These are phyloP conservation scores for Blepharisma stoltei DNA, from an alignment of 73 alveolate genomes.

Conservation along the genomic window DNA sequence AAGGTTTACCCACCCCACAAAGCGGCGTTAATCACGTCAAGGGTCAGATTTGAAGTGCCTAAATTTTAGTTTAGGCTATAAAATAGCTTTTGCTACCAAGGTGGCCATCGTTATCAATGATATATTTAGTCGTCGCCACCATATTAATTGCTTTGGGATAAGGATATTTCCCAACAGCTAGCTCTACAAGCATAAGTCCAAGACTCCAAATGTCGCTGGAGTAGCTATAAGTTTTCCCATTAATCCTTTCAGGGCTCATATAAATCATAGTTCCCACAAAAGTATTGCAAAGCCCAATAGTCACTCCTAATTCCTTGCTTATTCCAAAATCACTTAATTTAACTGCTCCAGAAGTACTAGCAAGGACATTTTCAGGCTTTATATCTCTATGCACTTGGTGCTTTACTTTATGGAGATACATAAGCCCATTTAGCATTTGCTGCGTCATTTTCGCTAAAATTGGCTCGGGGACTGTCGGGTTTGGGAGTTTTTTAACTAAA, in stretches of 20 bases:
- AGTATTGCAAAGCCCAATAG: conserved; percentile 72
- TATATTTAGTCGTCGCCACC: too few species aligned
- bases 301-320: conserved; percentile 70
- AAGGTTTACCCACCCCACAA: too few species aligned
- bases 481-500: conserved; percentile 58
- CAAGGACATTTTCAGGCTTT: conserved; percentile 94
- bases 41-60: too few species aligned
- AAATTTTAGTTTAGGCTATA: too few species aligned
- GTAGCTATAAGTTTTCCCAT: conserved; percentile 88
- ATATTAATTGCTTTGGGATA: too few species aligned
- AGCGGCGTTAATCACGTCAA: too few species aligned
- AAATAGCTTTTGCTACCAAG: too few species aligned
- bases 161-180: conserved; percentile 90
- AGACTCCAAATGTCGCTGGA: conserved; percentile 94
- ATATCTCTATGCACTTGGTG: conserved; percentile 96
- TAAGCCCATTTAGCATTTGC: conserved; percentile 79
- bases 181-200: conserved; percentile 88
- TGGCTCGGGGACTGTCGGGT: conserved; percentile 70
- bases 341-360: conserved; percentile 88
- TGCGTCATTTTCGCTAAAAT: conserved; percentile 70
- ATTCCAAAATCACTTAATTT: conserved; percentile 98
- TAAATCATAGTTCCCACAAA: conserved; percentile 88
- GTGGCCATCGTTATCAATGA: too few species aligned
- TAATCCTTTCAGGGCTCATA: conserved; percentile 97
- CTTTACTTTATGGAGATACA: conserved; percentile 78